Conservation (phyloP, 2,329 filamentous ascomycete species). For the Neocucurbitaria cava region DNA sequence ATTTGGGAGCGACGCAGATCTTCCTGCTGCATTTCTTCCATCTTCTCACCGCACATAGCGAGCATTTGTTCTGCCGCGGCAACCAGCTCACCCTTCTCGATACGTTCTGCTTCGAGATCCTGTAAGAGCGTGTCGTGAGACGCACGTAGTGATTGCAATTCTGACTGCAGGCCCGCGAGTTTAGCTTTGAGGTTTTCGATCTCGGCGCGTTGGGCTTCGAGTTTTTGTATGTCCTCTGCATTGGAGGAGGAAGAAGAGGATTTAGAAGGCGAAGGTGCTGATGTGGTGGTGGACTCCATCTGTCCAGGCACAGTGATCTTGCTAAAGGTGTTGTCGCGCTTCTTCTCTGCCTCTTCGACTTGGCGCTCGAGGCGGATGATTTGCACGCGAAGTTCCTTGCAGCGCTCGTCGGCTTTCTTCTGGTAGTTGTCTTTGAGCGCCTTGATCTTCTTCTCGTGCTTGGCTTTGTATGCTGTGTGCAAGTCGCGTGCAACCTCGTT, state of each 20-base stretch:
- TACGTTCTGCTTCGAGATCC: constrained; percentile 75
- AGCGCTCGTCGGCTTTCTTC: constrained; percentile 85
- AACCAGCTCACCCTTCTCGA: constrained; percentile 85
- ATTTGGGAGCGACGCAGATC: constrained; percentile 62
- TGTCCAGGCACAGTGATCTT: constrained; percentile 54
- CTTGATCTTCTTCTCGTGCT: constrained; percentile 94
- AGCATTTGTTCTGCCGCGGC: constrained; percentile 86
- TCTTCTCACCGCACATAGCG: constrained; percentile 63
- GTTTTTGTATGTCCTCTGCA: constrained; percentile 54
- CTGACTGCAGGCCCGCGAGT: constrained; percentile 75
- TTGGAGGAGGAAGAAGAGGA: constrained; percentile 16
- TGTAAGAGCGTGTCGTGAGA: constrained; percentile 72
- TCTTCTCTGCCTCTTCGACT: constrained; percentile 74
- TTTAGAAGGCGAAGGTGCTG: too few relatives aligned
- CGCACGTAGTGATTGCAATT: constrained; percentile 71
- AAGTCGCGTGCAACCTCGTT: constrained; percentile 77
- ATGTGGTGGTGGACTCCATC: constrained; percentile 13
- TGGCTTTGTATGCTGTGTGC: constrained; percentile 92
- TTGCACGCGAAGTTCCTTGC: constrained; percentile 76
- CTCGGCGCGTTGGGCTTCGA: constrained; percentile 71
- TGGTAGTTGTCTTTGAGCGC: constrained; percentile 86
- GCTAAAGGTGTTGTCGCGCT: constrained; percentile 70
- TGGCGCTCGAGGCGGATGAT: constrained; percentile 74
- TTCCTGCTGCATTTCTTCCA: constrained; percentile 47
- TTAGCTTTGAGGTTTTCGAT: constrained; percentile 75